Evolutionary conservation across 805 yeast genomes (phyloP), one percentile per base, ranked within the genome.

Genomic region (Pichia cephalocereana): DNA sequence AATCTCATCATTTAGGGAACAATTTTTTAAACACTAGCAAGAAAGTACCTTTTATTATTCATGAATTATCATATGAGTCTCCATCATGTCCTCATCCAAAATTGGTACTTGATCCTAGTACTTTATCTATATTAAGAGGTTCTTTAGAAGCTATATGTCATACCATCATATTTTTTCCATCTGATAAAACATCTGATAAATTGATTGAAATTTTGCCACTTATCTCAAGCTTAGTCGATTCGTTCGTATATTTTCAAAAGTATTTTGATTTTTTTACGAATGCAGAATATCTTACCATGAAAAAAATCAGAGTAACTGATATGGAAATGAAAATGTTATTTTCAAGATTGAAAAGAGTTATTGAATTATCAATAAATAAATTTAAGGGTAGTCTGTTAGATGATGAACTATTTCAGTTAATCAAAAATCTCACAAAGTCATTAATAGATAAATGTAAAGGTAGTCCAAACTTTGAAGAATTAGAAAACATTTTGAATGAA

Each of bases 91-190:
- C 86, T 10, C 90, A 83, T 57, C 88, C 88, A 7, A 79, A 76
- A 42, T 59, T 82, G 30, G 69, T 65, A 34, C 52, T 77, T 49
- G 86, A 82, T 57, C 60, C 63, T 17, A 60, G 67, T 5, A 72
- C 76, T 19, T 74, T 75, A 18, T 52, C 57, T 17, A 68, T 74
- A 30, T 53, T 71, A 8, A 71, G 76, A 23, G 86, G 86, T 18
- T 61, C 86, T 0, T 58, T 77, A 11, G 96, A 89, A 62, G 76
- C 89, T 42, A 70, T 89, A 37, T 78, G 90, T 48, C 97, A 90
- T 65, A 76, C 85, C 4, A 68, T 86, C 27, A 61, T 88, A 15
- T 82, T 81, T 61, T 73, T 73, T 50, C 72, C 76, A 6, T 58
- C 68, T 18, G 55, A 52, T 19, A 46, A 56, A 41, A 64, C 70